Percentiles rank a stretch among this genome's conserved stretches.
Conservation (phyloP, 441 rosid species). For the Populus hybrid region DNA sequence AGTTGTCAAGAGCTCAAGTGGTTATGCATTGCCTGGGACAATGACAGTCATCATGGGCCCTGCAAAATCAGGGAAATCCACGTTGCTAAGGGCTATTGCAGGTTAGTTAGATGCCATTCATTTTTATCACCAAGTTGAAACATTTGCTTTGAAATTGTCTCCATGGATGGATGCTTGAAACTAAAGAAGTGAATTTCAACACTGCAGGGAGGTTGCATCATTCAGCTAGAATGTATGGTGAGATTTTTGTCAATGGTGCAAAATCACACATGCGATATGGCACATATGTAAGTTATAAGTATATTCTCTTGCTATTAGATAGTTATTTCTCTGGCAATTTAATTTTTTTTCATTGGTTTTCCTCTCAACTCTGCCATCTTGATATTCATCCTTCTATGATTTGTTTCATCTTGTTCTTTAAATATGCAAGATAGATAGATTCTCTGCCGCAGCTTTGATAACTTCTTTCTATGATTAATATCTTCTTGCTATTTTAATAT, state of each 20-base stretch:
- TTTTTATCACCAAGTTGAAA: constrained; percentile 3
- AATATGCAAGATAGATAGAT: not conserved
- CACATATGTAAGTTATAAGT: constrained; percentile 70
- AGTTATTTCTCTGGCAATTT: constrained; percentile 2
- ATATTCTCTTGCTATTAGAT: not conserved
- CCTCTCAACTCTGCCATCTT: not conserved
- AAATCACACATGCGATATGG: constrained; percentile 78
- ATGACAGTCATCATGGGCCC: constrained; percentile 99
- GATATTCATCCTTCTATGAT: not conserved
- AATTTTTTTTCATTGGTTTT: not conserved
- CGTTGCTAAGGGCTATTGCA: constrained; percentile 87
- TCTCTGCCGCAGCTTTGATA: not conserved
- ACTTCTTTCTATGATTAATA: not conserved
- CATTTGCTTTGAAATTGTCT: not conserved
- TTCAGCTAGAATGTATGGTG: constrained; percentile 83
- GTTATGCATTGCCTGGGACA: constrained; percentile 95
- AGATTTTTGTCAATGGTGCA: constrained; percentile 80
- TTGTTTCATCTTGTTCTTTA: not conserved
- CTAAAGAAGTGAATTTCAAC: constrained; percentile 24
- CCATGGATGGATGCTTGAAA: not conserved
- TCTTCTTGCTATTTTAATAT: not conserved
- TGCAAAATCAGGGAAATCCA: constrained; percentile 95
- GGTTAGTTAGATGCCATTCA: constrained; percentile 39
- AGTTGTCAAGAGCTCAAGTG: constrained; percentile 89
- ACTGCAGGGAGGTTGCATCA: constrained; percentile 76